phyloP scores from a whole-genome alignment of 495 filamentous ascomycete genomes.

The Aspergillus avenaceus region DNA sequence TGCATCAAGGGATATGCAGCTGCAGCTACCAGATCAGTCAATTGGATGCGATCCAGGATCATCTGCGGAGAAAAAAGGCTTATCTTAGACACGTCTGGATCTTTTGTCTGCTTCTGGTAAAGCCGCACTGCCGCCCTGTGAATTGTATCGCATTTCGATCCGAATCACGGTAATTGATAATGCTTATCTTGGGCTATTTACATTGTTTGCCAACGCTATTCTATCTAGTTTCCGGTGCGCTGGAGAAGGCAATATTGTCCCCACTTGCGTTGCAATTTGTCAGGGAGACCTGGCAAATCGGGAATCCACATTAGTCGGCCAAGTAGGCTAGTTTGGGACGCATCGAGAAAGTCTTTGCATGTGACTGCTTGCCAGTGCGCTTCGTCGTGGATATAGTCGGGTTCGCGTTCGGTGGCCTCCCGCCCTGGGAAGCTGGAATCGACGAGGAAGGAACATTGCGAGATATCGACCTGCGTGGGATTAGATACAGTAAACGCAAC shows the following conservation, averaged over 20 bases:
- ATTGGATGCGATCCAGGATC: constrained; percentile 24
- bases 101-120: constrained; percentile 5
- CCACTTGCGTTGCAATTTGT: constrained; percentile 67
- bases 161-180: constrained; percentile 1
- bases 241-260: constrained; percentile 77
- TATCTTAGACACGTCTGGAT: constrained; percentile 4
- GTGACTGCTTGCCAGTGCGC: constrained; percentile 68
- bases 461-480: constrained; percentile 55
- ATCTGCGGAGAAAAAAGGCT: neutral
- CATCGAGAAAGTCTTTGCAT: constrained; percentile 79
- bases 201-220: too few species aligned
- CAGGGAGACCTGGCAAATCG: constrained; percentile 64
- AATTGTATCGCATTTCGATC: neutral
- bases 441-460: constrained; percentile 75
- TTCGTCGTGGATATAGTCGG: constrained; percentile 65
- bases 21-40: constrained; percentile 29
- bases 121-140: neutral
- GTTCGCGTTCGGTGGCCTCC: constrained; percentile 57
- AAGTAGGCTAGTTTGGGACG: constrained; percentile 63
- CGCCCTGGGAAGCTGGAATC: constrained; percentile 75
- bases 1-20: too few species aligned
- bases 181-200: neutral
- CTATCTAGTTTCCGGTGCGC: too few species aligned
- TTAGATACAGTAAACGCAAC: constrained; percentile 5
- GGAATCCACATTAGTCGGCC: constrained; percentile 86